A percentile compares a stretch with the other conserved stretches of the same genome.
These are phyloP conservation scores for Angophora floribunda DNA, from an alignment of 345 rosid species.

Conservation along the genomic window DNA sequence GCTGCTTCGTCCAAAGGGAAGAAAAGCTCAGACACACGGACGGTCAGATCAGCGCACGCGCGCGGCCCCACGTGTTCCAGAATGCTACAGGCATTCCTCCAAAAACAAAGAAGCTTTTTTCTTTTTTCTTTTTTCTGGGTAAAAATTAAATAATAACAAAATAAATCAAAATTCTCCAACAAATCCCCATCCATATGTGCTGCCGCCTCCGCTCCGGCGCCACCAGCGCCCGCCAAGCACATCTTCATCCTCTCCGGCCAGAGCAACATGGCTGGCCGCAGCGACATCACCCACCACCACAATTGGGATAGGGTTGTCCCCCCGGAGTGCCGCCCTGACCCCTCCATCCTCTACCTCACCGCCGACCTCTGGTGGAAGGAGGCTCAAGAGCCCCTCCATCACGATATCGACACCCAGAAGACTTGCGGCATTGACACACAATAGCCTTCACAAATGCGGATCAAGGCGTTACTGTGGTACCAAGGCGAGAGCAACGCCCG, in stretches of 20 bases:
- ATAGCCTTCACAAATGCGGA: too few species aligned
- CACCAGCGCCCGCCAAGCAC: conserved; percentile 17
- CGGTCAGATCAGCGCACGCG: too few species aligned
- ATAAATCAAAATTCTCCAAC: too few species aligned
- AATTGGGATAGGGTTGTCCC: conserved; percentile 57
- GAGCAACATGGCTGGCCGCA: conserved; percentile 91
- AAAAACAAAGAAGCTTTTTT: too few species aligned
- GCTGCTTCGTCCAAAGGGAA: too few species aligned
- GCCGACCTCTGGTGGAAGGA: conserved; percentile 51
- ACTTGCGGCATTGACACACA: too few species aligned
- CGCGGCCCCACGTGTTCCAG: too few species aligned
- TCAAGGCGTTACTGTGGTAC: conserved; percentile 63
- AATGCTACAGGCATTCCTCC: too few species aligned
- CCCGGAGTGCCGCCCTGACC: conserved; percentile 40
- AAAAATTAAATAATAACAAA: too few species aligned
- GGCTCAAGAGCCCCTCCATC: conserved; percentile 78
- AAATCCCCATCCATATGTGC: too few species aligned
- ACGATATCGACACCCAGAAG: conserved; percentile 73
- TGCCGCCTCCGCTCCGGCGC: neutral
- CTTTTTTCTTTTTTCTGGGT: rapidly evolving
- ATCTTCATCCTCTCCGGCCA: conserved; percentile 78
- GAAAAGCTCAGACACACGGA: too few species aligned
- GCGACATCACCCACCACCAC: conserved; percentile 42
- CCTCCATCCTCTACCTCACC: conserved; percentile 41
- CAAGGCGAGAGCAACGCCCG: too few species aligned